Evolutionary conservation across 371 early-diverging fungal genomes (phyloP).

Genomic region (Mortierella sp.): DNA sequence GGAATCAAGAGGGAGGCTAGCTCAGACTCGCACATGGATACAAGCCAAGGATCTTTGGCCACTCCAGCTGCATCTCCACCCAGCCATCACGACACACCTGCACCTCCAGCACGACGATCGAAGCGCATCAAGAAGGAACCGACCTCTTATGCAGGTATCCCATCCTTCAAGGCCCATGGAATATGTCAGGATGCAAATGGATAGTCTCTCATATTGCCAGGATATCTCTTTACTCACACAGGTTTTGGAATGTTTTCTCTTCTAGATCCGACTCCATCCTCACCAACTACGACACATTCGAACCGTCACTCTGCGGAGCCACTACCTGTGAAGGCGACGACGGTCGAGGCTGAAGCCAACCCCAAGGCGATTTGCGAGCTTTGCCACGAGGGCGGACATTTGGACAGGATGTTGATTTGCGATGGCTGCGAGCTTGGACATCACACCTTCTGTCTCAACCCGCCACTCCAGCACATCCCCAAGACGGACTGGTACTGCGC

Average conservation of each 20-base stretch:
- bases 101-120: slow-evolving; percentile 35
- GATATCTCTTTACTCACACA: background rate
- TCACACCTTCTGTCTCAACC: slow-evolving; percentile 86
- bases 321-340: slow-evolving; percentile 2
- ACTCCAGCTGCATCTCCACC: slow-evolving; percentile 49
- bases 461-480: slow-evolving; percentile 77
- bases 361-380: slow-evolving; percentile 70
- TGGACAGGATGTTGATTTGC: slow-evolving; percentile 83
- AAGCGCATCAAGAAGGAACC: slow-evolving; percentile 55
- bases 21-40: slow-evolving; percentile 18
- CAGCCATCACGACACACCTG: slow-evolving; percentile 14
- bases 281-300: slow-evolving; percentile 36
- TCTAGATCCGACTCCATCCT: slow-evolving; percentile 46
- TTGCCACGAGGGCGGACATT: slow-evolving; percentile 69
- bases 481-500: slow-evolving; percentile 90
- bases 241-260: background rate
- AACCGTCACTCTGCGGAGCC: slow-evolving; percentile 46
- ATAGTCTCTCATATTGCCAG: background rate
- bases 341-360: slow-evolving; percentile 19
- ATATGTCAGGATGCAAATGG: background rate
- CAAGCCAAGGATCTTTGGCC: slow-evolving; percentile 21
- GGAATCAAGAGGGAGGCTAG: slow-evolving; percentile 50
- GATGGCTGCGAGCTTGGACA: slow-evolving; percentile 89
- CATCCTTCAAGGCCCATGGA: background rate
- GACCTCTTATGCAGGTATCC: slow-evolving; percentile 38